These are phyloP conservation scores for Bromus sterilis DNA, from an alignment of 176 grass and related monocot genomes.

Conservation along the genomic window DNA sequence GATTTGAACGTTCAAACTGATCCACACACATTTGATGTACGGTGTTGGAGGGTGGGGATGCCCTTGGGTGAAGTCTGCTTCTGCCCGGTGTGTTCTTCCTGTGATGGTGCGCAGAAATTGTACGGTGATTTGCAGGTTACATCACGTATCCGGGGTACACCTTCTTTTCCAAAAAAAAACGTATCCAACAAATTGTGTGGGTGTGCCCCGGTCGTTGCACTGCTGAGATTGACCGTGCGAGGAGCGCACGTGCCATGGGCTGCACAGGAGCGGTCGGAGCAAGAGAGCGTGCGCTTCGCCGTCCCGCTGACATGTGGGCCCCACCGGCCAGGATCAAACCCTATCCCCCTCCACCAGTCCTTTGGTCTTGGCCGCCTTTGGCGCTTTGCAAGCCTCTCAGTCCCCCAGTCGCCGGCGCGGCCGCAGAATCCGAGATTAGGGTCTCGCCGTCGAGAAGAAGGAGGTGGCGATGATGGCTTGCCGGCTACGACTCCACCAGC, in stretches of 20 bases:
- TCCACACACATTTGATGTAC: no score
- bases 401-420: not conserved
- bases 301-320: not conserved
- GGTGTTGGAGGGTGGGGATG: no score
- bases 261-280: not conserved
- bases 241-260: not conserved
- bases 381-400: not conserved
- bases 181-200: no score
- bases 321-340: not conserved
- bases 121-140: not conserved
- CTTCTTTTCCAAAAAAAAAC: no score
- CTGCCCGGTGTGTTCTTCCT: not conserved
- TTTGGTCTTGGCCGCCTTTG: not conserved
- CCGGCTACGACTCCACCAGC: constrained; percentile 11
- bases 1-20: no score
- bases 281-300: not conserved
- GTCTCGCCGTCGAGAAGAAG: not conserved
- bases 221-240: no score
- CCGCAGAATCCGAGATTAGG: not conserved
- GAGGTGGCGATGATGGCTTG: constrained; percentile 14
- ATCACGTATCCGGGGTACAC: no score
- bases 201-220: no score
- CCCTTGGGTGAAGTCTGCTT: no score
- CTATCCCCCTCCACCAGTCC: not conserved
- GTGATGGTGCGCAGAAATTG: not conserved